Base-by-base conservation (phyloP, 2,329 filamentous ascomycete genomes). In the Dendryphion nanum region DNA sequence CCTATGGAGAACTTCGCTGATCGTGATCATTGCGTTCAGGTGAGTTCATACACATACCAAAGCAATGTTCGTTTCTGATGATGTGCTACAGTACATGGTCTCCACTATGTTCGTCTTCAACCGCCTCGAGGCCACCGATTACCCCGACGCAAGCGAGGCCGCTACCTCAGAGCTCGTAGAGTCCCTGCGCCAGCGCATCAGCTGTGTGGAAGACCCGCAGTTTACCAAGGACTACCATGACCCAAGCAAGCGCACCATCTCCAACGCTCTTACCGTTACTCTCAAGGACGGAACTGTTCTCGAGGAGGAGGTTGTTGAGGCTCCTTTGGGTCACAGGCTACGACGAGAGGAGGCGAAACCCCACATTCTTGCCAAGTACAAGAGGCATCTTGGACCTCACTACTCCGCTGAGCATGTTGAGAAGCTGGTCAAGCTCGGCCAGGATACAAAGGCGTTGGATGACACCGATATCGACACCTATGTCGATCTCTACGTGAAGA, bases 1-100 rank as follows among this genome's bases (percentile, higher is more conserved):
- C 84, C 90, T 57, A 95, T 98, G 88, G 90, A 96, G 77, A 98
- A 98, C 82, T 98, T 97, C 41, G 93, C 93, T 63, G 93, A 98
- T 74, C 89, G 93, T 63, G 93, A 98, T 72, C 93, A 98, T 80
- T 98, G 93, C 74, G 91, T 98, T 55, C 93, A 97, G 76, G 73
- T 75, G 61, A 45, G 62, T 43, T 32, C 33, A 31, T 17, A 4
- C 14, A n/a, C 17, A 8, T 16, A 4, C n/a, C 20, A n/a, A 24
- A 15, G 8, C 6, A 18, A 19, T 16, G 33, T n/a, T 10, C 18
- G 14, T 3, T 6, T 19, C 16, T 64, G 34, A 66, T 38, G 40
- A 29, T 10, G 7, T 35, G 15, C 42, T 30, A 30, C 45, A 77
- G 69, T 98, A 98, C 81, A 98, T 98, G 93, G 87, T 89, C 64